Conservation (phyloP, 2,329 filamentous ascomycete genomes). For the Coniochaeta pulveracea region DNA sequence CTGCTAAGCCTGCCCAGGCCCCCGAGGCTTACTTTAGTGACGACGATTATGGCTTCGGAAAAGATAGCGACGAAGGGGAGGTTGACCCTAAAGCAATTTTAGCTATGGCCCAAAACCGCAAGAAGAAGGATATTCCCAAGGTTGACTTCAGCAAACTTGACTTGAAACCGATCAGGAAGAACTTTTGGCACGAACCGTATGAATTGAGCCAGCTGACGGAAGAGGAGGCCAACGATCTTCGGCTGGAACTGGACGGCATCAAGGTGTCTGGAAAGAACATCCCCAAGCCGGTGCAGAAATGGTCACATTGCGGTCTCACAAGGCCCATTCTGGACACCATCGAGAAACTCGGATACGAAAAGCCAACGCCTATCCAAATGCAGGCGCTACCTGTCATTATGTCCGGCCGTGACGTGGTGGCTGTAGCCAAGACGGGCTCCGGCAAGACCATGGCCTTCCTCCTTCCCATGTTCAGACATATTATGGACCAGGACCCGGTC, state of each 20-base stretch:
- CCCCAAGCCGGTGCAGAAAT: conserved; percentile 90
- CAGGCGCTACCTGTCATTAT: conserved; percentile 92
- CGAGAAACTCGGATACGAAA: conserved; percentile 68
- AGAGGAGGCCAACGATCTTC: conserved; percentile 69
- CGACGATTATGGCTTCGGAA: conserved; percentile 53
- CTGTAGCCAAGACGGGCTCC: conserved; percentile 93
- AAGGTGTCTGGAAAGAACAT: conserved; percentile 83
- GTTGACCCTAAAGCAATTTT: conserved; percentile 35
- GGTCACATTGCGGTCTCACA: conserved; percentile 88
- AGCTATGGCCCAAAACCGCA: conserved; percentile 52
- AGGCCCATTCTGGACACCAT: conserved; percentile 82
- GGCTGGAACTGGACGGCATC: conserved; percentile 86
- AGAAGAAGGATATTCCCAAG: conserved; percentile 90
- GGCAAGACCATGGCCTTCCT: conserved; percentile 95
- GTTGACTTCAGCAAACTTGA: conserved; percentile 81
- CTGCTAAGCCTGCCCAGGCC: conserved; percentile 45
- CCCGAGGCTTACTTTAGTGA: conserved; percentile 86
- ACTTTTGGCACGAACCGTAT: conserved; percentile 85
- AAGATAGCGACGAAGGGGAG: conserved; percentile 26
- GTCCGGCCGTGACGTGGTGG: conserved; percentile 91
- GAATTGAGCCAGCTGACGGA: conserved; percentile 77
- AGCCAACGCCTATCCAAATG: conserved; percentile 86
- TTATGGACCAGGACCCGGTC: conserved; percentile 80
- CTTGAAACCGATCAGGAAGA: conserved; percentile 78
- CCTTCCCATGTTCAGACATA: conserved; percentile 94